Percentiles rank a stretch among this genome's conserved stretches.
phyloP scores from a whole-genome alignment of 176 grass and related monocot genomes.

The Carex myosuroides region DNA sequence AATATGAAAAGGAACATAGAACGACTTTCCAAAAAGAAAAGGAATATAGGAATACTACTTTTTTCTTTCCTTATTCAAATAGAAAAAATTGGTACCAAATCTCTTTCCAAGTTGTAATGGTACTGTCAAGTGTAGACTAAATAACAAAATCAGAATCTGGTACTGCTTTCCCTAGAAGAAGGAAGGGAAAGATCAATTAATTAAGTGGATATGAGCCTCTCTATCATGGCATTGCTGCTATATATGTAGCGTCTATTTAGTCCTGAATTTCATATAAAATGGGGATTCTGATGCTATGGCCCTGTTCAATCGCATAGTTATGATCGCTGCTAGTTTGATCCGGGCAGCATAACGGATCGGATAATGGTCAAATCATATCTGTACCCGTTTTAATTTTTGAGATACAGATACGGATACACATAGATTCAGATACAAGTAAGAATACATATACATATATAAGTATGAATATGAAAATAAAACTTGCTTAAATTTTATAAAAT shows the following conservation, averaged over 20 bases:
- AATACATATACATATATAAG: too few species aligned
- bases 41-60: background rate
- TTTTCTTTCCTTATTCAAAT: constrained; percentile 6
- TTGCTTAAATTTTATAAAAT: too few species aligned
- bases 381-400: too few species aligned
- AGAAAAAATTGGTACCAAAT: background rate
- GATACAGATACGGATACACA: too few species aligned
- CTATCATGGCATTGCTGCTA: background rate
- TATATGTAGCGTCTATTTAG: background rate
- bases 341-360: too few species aligned
- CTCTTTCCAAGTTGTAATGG: background rate
- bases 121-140: background rate
- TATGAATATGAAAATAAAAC: too few species aligned
- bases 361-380: too few species aligned
- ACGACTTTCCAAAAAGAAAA: background rate
- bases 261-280: background rate
- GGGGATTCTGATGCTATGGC: background rate
- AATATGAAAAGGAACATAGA: background rate
- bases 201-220: background rate
- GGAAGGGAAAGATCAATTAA: background rate
- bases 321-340: background rate
- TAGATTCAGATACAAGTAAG: too few species aligned
- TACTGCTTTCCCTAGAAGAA: background rate
- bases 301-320: background rate
- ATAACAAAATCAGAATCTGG: background rate